Evolutionary conservation across 2,329 filamentous ascomycete genomes (phyloP), one percentile per base, ranked within the genome.

Genomic region (Juglanconis sp.): DNA sequence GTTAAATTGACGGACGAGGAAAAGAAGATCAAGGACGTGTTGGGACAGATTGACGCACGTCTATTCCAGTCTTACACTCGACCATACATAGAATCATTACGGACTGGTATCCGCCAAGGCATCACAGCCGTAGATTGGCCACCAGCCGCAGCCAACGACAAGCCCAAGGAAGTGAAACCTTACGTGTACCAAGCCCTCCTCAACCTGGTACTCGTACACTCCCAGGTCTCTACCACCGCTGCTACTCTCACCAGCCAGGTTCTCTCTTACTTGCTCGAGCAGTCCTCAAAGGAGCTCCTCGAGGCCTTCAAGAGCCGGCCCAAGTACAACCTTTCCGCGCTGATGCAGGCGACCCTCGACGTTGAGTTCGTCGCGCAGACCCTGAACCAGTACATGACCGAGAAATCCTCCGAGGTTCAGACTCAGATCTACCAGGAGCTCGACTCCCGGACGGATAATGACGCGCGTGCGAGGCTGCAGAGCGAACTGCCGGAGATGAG

Each of bases 331-430:
- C 86, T 99, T 0, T 81, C 89, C 5, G 88, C 90, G 6, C 84
- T 99, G 54, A 96, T 98, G 88, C 96, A 99, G 76, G 96, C 96
- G 1, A 99, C 95, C 0, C 85, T 99, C 1, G 95, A 99, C 70
- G 93, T 97, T 1, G 95, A 99, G 74, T 98, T 99, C 71, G 88
- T 98, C 60, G 91, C 93, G 1, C 95, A 99, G 77, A 97, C 94
- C 5, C 82, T 99, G 38, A 90, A 86, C 63, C 88, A 93, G 67
- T 99, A 96, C 74, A 95, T 91, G 0, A 95, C 91, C 0, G 90
- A 96, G 60, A 83, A 86, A 54, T 91, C 92, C 3, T 87, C 87
- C 7, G 87, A 93, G 71, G 82, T 91, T 13, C 95, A 98, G 77
- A 89, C 89, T 67, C 87, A 93, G 72, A 94, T 99, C 52, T 99